Percentiles rank a stretch among this genome's conserved stretches.
Evolutionary conservation across 441 rosid genomes (phyloP).

Genomic region (Populus hybrid): DNA sequence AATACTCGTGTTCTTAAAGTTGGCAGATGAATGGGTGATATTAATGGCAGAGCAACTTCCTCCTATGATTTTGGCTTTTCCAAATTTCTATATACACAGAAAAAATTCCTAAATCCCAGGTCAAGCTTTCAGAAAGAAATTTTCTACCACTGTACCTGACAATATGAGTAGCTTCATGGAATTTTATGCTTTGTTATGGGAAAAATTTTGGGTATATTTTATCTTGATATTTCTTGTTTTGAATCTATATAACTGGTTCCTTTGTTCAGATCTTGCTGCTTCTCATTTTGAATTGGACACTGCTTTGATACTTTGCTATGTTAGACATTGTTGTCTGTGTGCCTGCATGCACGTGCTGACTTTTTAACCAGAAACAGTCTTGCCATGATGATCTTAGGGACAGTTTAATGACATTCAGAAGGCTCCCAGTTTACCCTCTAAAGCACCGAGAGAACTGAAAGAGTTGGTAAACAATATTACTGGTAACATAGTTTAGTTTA

Average conservation of each 20-base stretch:
- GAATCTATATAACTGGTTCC: neutral
- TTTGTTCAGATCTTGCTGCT: neutral
- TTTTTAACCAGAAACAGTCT: neutral
- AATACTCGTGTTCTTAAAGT: neutral
- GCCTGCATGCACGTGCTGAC: no score
- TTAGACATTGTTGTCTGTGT: no score
- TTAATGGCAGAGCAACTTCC: no score
- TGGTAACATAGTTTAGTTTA: slow-evolving; percentile 18
- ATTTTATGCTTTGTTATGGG: no score
- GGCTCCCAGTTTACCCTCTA: slow-evolving; percentile 49
- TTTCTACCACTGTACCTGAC: neutral
- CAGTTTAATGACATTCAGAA: slow-evolving; percentile 72
- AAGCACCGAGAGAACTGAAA: slow-evolving; percentile 62
- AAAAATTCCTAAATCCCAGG: neutral
- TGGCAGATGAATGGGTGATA: neutral
- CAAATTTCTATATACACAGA: neutral
- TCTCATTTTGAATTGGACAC: neutral
- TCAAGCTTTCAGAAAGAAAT: neutral
- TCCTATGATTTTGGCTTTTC: neutral
- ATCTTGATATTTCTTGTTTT: neutral
- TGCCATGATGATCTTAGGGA: slow-evolving; percentile 39
- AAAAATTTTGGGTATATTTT: no score
- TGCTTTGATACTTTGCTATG: neutral
- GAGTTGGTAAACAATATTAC: slow-evolving; percentile 52
- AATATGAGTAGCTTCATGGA: neutral